A percentile compares a stretch with the other conserved stretches of the same genome.
Evolutionary conservation across 75 land plant genomes (phyloP).

Genomic region (Picea sitchensis): DNA sequence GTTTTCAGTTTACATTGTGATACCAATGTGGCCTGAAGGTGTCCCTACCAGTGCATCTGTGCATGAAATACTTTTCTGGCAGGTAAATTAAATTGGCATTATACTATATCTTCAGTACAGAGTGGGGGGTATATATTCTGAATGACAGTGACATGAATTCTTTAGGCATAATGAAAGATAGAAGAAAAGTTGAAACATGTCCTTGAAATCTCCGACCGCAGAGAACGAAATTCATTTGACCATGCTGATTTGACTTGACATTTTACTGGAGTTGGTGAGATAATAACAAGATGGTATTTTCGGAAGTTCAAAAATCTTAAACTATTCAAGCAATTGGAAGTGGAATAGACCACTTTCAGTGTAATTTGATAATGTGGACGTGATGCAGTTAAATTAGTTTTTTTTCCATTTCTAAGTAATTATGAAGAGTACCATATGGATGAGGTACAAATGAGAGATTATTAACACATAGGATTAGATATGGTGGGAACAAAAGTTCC

Average conservation of each 20-base stretch:
- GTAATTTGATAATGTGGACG: not conserved
- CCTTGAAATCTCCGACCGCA: not conserved
- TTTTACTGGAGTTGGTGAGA: not conserved
- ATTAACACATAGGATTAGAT: not conserved
- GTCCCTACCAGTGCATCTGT: conserved; percentile 51
- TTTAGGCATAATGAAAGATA: not conserved
- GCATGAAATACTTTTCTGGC: conserved; percentile 74
- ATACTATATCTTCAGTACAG: not conserved
- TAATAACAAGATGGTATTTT: not conserved
- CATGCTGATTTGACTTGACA: not conserved
- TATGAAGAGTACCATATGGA: not conserved
- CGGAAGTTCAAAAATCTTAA: not conserved
- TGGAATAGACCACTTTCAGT: not conserved
- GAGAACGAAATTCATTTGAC: not conserved
- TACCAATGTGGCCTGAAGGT: conserved; percentile 92
- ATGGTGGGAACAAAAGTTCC: not conserved
- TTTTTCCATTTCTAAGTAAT: not conserved
- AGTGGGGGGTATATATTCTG: not conserved
- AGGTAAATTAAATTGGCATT: conserved; percentile 35
- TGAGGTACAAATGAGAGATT: not conserved
- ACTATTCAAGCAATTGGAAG: not conserved
- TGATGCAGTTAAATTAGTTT: not conserved
- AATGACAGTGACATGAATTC: not conserved
- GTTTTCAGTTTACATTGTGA: conserved; percentile 71
- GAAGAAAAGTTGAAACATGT: not conserved